These are phyloP conservation scores for Globisporangium yorkense DNA, from an alignment of 352 stramenopile genomes.

Conservation along the genomic window DNA sequence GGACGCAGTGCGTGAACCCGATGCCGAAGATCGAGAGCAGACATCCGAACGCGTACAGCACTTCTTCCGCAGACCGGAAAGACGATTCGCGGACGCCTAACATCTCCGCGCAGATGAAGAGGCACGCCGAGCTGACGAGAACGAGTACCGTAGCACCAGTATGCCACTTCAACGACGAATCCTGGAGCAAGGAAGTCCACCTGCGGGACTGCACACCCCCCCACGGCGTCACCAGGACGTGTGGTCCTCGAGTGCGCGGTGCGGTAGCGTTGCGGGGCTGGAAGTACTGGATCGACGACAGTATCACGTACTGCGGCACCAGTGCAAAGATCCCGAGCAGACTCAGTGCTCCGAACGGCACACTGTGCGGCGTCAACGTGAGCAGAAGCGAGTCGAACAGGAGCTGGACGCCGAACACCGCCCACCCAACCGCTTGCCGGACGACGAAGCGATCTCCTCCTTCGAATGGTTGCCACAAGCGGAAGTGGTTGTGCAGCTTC, in stretches of 20 bases:
- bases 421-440: slow-evolving; percentile 49
- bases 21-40: slow-evolving; percentile 30
- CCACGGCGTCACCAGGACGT: not conserved
- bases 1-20: slow-evolving; percentile 27
- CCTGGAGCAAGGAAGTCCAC: slow-evolving; percentile 19
- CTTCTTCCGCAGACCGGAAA: slow-evolving; percentile 27
- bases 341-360: slow-evolving; percentile 24
- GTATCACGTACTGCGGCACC: slow-evolving; percentile 28
- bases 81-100: slow-evolving; percentile 15
- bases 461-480: slow-evolving; percentile 44
- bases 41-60: slow-evolving; percentile 46
- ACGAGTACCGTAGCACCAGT: slow-evolving; percentile 24
- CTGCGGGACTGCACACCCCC: not conserved
- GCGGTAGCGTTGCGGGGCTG: not conserved
- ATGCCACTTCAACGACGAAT: slow-evolving; percentile 22
- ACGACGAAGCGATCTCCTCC: slow-evolving; percentile 38
- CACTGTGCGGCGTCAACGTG: slow-evolving; percentile 16
- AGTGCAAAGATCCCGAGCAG: slow-evolving; percentile 26
- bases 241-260: too few relatives aligned
- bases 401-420: slow-evolving; percentile 37
- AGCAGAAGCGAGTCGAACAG: slow-evolving; percentile 45
- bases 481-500: slow-evolving; percentile 22
- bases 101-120: slow-evolving; percentile 32
- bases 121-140: slow-evolving; percentile 17
- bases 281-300: slow-evolving; percentile 37